Conservation (phyloP, 305 asterid species). For the Solanum hybrid region DNA sequence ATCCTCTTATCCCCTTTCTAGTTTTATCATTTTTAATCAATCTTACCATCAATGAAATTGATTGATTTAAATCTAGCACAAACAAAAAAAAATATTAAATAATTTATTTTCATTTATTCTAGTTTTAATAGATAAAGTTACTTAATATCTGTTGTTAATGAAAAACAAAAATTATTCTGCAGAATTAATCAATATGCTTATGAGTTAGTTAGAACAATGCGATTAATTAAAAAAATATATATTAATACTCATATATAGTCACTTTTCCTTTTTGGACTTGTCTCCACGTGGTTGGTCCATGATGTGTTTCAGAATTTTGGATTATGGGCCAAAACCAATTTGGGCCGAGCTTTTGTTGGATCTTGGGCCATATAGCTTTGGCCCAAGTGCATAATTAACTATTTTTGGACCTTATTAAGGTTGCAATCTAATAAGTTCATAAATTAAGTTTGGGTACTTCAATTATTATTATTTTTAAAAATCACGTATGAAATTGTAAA, state of each 20-base stretch:
- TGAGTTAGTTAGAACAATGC: not conserved
- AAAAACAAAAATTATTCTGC: rapidly evolving
- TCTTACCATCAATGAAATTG: not conserved
- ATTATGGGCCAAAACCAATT: not conserved
- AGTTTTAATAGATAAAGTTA: too few species aligned
- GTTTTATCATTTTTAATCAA: not conserved
- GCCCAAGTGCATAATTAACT: not conserved
- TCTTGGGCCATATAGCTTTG: not conserved
- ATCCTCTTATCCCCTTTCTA: not conserved
- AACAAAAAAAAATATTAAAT: too few species aligned
- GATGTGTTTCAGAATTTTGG: not conserved
- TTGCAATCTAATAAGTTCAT: not conserved
- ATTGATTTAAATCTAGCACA: too few species aligned
- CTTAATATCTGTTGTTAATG: rapidly evolving
- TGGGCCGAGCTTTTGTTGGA: not conserved
- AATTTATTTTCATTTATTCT: rapidly evolving
- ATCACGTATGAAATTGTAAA: not conserved
- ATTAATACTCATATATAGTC: not conserved
- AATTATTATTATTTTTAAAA: too few species aligned
- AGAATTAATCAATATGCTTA: too few species aligned
- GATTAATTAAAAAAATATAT: too few species aligned
- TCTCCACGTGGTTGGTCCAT: not conserved
- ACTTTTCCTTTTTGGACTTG: not conserved
- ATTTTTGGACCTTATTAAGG: not conserved
- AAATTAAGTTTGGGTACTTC: not conserved